Percentiles rank a stretch among this genome's conserved stretches.
phyloP scores from a whole-genome alignment of 371 early-diverging fungal genomes.

The Apophysomyces ossiformis region DNA sequence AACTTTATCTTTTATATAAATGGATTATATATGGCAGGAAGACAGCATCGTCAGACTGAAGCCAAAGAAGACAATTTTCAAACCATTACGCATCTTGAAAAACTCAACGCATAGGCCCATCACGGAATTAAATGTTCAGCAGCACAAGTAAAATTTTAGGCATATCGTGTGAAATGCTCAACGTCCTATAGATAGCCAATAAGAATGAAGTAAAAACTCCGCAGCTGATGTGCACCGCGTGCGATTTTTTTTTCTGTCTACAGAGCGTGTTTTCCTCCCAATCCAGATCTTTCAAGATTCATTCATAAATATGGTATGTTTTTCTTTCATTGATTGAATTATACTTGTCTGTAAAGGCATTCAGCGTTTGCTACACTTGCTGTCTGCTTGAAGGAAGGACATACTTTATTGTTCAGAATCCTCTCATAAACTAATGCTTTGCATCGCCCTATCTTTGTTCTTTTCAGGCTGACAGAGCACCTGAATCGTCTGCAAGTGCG shows the following conservation, averaged over 20 bases:
- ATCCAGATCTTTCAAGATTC: background rate
- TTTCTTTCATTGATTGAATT: background rate
- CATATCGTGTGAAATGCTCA: too few relatives aligned
- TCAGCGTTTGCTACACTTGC: too few relatives aligned
- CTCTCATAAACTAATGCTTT: background rate
- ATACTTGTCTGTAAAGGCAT: background rate
- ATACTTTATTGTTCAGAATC: too few relatives aligned
- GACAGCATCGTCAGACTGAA: too few relatives aligned
- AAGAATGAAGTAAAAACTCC: background rate
- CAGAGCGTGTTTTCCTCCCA: background rate
- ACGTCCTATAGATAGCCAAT: background rate
- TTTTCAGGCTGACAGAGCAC: slow-evolving; percentile 47
- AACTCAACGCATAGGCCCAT: too few relatives aligned
- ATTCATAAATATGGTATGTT: slow-evolving; percentile 4
- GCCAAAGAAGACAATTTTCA: too few relatives aligned
- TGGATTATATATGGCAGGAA: too few relatives aligned
- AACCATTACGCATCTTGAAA: too few relatives aligned
- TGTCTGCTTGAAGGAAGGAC: too few relatives aligned
- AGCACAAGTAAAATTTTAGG: too few relatives aligned
- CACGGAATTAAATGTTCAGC: too few relatives aligned
- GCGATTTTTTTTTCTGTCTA: background rate
- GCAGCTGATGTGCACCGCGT: slow-evolving; percentile 10
- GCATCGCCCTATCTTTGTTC: background rate
- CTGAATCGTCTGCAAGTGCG: slow-evolving; percentile 31
- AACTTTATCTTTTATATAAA: too few relatives aligned